Base-by-base conservation (phyloP, 1,284 basidiomycete genomes). In the Phlebopus sp. region DNA sequence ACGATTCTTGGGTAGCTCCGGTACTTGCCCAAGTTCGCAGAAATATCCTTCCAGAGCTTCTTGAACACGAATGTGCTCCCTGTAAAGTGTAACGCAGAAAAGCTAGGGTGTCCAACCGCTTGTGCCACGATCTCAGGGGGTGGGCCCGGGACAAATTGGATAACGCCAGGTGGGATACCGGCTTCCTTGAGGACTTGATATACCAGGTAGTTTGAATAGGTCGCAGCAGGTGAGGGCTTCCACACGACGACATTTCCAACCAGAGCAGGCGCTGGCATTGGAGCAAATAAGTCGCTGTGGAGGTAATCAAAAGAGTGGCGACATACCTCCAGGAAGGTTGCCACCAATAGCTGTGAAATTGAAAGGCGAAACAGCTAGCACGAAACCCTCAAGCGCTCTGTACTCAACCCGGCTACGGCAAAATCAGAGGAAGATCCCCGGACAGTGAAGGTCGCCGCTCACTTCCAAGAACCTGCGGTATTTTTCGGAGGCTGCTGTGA, bases 261-360 rank as follows among this genome's bases (percentile, higher is more conserved):
- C 52, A 99, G 75, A 13, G 92, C 94, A 31, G 96, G 96, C 13
- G 84, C 93, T 81, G 67, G 43, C 59, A 23, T 51, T 30, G 31
- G 42, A 37, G n/a, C 14, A 52, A 39, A 21, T 19, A 50, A 45
- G 23, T 35, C 39, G 27, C 37, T 25, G 47, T 42, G 37, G 35
- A 13, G 51, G 25, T 35, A n/a, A 37, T 18, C 34, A 6, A 31
- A 37, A 34, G n/a, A 44, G 41, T 23, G 42, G 35, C 25, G 32
- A 68, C 78, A 41, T 52, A 84, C 86, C 74, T 64, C 79, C 86
- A 4, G 82, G 83, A 35, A 97, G 85, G 70, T 97, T 97, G 19
- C 92, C 95, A 47, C 92, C 94, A 55, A 97, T 97, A 25, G 94
- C 94, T 41, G 95, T 97, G 66, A 97, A 99, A 77, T 99, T 99